Percentiles rank a stretch among this genome's conserved stretches.
Evolutionary conservation across 2,329 filamentous ascomycete species (phyloP).

Genomic region (Pseudogymnoascus pannorum): DNA sequence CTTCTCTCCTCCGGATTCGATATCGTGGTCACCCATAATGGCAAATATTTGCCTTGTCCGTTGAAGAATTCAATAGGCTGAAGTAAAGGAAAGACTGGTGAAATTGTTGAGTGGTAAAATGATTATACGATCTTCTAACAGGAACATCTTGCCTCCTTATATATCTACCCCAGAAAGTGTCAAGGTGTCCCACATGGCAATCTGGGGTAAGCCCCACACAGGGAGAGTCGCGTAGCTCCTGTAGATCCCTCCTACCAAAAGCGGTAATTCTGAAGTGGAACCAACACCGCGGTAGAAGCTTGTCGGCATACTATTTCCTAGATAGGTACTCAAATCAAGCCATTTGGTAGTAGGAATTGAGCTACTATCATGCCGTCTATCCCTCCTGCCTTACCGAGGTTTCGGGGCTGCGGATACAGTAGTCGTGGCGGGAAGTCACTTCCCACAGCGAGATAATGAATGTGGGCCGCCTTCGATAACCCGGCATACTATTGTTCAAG

Average conservation of each 20-base stretch:
- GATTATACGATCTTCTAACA: neutral
- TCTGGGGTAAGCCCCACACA: slow-evolving; percentile 1
- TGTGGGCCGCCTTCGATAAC: neutral
- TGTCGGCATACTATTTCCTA: neutral
- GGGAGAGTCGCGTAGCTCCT: neutral
- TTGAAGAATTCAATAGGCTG: neutral
- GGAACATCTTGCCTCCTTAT: neutral
- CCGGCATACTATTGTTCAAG: neutral
- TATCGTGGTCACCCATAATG: neutral
- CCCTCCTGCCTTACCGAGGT: neutral
- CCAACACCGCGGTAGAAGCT: neutral
- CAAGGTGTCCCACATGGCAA: neutral
- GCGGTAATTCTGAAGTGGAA: slow-evolving; percentile 5
- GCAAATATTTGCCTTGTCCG: neutral
- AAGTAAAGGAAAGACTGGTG: neutral
- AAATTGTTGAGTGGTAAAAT: neutral
- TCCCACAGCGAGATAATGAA: neutral
- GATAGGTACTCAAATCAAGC: neutral
- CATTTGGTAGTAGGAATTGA: neutral
- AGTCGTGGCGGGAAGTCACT: neutral
- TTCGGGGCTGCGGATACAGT: slow-evolving; percentile 2
- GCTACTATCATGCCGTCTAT: neutral
- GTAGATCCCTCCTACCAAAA: neutral
- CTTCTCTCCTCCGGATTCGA: neutral
- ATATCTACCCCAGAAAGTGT: slow-evolving; percentile 4